Evolutionary conservation across 345 rosid genomes (phyloP), one percentile per base, ranked within the genome.

Genomic region (Acer campestre): DNA sequence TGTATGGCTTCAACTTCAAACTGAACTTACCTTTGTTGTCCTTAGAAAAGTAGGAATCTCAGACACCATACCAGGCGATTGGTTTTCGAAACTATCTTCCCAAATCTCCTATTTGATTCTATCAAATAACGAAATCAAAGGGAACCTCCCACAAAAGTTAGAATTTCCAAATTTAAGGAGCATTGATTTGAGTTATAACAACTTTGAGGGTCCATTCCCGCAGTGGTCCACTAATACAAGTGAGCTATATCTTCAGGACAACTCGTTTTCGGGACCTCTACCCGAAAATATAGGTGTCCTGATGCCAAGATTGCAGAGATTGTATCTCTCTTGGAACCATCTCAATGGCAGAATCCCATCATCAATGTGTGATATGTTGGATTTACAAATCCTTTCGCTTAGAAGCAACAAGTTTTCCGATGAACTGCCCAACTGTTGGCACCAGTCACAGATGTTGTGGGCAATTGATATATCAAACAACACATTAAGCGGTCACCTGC

Each of bases 1-100:
- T 3, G 71, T 77, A 74, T 91, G 94, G 94, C 88, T 91, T 69
- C 88, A 82, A 70, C 80, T 85, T 80, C 94, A 89, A 74, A 89
- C 80, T 64, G 56, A 84, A 40, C 84, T 89, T 44, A 72, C 64
- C 78, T 78, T 16, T n/a, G 83, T 89, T 42, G 70, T 68, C 75
- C 75, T 90, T 51, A 75, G 76, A 64, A 88, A 88, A 78, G 84
- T 77, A 17, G 85, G 88, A 42, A 86, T 90, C 8, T 83, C 80
- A 23, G 94, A 79, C 59, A 73, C 83, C 25, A 82, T 90, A 58
- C 89, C 91, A 0, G 85, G 17, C 8, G 71, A 74, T 27, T 87
- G 88, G 90, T 83, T 80, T 67, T 68, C 82, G 0, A 74, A 68
- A 22, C 58, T 87, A 62, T 75, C 87, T 74, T 75, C 87, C 20